Evolutionary conservation across 192 early-diverging fungal genomes (phyloP).

Genomic region (Podila minutissima): DNA sequence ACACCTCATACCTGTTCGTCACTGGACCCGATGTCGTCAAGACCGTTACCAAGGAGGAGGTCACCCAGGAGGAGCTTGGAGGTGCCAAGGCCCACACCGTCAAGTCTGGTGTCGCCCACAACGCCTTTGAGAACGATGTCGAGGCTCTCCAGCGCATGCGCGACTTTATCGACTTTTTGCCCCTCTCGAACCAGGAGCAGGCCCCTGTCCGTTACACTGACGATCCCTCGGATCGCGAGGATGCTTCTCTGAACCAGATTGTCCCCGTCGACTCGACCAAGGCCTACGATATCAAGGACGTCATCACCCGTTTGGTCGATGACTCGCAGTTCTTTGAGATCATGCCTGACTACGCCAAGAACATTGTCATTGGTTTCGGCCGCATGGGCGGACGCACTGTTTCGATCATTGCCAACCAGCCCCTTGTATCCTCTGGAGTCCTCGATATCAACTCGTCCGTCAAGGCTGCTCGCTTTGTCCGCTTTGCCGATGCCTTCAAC

Average conservation of each 20-base stretch:
- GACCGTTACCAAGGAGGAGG: conserved; percentile 93
- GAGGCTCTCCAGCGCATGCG: conserved; percentile 85
- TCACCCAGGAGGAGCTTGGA: conserved; percentile 95
- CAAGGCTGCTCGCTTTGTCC: conserved; percentile 95
- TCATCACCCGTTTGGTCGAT: conserved; percentile 85
- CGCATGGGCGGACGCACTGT: conserved; percentile 88
- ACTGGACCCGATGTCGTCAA: conserved; percentile 98
- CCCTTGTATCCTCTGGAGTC: conserved; percentile 93
- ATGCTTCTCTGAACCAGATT: conserved; percentile 84
- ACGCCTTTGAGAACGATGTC: conserved; percentile 94
- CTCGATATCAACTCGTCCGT: conserved; percentile 95
- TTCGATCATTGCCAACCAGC: conserved; percentile 94
- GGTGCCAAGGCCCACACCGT: conserved; percentile 91
- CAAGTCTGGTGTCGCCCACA: conserved; percentile 93
- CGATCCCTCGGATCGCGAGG: conserved; percentile 74
- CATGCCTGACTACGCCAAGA: conserved; percentile 89
- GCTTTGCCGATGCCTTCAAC: conserved; percentile 97
- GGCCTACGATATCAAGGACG: conserved; percentile 96
- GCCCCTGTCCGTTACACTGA: conserved; percentile 70
- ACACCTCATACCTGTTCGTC: conserved; percentile 95
- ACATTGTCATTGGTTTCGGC: conserved; percentile 92
- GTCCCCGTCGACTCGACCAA: conserved; percentile 90
- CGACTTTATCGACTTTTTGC: conserved; percentile 90
- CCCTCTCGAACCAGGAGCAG: conserved; percentile 82
- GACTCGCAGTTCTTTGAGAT: conserved; percentile 92